A percentile compares a stretch with the other conserved stretches of the same genome.
These are phyloP conservation scores for Claviceps capensis DNA, from an alignment of 2,329 filamentous ascomycete species.

Conservation along the genomic window DNA sequence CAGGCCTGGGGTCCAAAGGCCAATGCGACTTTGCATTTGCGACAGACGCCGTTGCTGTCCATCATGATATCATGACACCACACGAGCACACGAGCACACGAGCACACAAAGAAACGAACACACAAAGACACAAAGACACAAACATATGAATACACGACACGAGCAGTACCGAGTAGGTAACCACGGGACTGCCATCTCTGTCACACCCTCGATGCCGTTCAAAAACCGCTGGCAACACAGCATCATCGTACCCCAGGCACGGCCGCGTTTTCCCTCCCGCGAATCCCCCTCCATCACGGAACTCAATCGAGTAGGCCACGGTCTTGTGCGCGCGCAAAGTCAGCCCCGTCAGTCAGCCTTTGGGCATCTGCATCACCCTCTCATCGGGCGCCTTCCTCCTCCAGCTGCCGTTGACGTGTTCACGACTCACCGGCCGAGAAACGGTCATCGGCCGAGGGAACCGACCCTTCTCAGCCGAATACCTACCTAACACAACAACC, in stretches of 20 bases:
- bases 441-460: no score
- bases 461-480: no score
- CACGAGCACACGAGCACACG: background rate
- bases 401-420: background rate
- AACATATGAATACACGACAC: background rate
- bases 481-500: no score
- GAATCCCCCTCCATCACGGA: background rate
- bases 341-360: slow-evolving; percentile 3
- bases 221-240: background rate
- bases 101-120: no score
- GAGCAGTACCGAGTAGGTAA: no score
- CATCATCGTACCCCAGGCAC: slow-evolving; percentile 1
- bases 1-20: background rate
- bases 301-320: background rate
- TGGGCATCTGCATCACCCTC: background rate
- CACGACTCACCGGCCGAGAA: background rate
- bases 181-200: background rate
- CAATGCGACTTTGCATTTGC: background rate
- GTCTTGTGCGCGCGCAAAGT: background rate
- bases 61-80: background rate
- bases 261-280: background rate
- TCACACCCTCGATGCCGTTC: background rate
- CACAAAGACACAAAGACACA: no score
- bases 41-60: no score
- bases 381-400: background rate